Conservation (phyloP, 2,329 filamentous ascomycete species). For the Chalaropsis ovoidea region DNA sequence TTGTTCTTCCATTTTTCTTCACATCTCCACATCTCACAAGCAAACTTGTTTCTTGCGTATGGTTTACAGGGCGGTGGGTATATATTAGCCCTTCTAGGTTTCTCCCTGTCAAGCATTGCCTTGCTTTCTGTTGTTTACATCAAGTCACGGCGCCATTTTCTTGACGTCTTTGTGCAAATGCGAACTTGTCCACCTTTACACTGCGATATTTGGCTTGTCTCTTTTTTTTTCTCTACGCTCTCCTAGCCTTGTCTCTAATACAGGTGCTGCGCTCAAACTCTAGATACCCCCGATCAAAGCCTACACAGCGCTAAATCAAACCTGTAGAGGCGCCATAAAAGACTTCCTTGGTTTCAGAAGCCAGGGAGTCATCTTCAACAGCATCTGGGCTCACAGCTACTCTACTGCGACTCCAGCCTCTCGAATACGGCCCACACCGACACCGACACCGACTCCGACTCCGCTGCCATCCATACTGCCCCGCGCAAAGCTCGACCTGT, state of each 20-base stretch:
- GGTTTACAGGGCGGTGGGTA: conserved; percentile 4
- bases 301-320: neutral
- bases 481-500: neutral
- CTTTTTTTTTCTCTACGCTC: neutral
- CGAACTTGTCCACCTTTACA: neutral
- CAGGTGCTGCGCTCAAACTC: neutral
- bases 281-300: neutral
- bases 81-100: neutral
- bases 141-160: neutral
- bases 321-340: neutral
- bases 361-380: neutral
- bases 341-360: neutral
- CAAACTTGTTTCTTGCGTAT: neutral
- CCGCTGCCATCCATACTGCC: neutral
- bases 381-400: neutral
- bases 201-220: neutral
- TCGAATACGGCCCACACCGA: neutral
- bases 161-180: neutral
- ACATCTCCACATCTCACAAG: neutral
- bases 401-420: neutral
- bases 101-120: neutral
- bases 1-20: neutral
- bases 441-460: too few species aligned
- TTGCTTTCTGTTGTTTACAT: neutral
- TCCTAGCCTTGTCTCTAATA: neutral